These are phyloP conservation scores for Fonsecaea monophora DNA, from an alignment of 2,329 filamentous ascomycete species.

Conservation along the genomic window DNA sequence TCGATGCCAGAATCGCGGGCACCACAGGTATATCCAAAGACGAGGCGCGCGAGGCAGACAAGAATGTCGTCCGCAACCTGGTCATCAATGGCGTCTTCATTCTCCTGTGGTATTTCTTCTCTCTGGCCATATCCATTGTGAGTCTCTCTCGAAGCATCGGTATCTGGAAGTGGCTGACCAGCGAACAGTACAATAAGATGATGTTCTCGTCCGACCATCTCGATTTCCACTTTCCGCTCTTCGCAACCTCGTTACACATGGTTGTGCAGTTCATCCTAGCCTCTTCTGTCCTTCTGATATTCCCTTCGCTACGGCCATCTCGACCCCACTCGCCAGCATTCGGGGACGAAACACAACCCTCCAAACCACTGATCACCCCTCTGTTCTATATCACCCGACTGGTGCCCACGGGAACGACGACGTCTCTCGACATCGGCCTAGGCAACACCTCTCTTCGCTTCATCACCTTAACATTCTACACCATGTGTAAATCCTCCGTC, in stretches of 20 bases:
- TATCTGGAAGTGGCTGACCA: conserved; percentile 29
- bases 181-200: conserved; percentile 92
- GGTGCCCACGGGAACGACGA: conserved; percentile 88
- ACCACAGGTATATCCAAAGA: conserved; percentile 67
- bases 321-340: conserved; percentile 42
- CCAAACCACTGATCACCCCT: conserved; percentile 76
- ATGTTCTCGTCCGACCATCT: conserved; percentile 86
- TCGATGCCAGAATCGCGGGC: conserved; percentile 73
- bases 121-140: conserved; percentile 88
- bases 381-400: conserved; percentile 92
- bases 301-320: conserved; percentile 80
- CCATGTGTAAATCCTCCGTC: conserved; percentile 98
- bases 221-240: conserved; percentile 92
- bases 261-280: conserved; percentile 87
- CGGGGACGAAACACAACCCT: conserved; percentile 36
- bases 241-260: conserved; percentile 96
- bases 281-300: conserved; percentile 75
- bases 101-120: conserved; percentile 88
- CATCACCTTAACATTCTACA: conserved; percentile 96
- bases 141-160: conserved; percentile 49
- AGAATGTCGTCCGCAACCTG: conserved; percentile 71
- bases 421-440: conserved; percentile 91
- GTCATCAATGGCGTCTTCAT: conserved; percentile 82
- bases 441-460: conserved; percentile 96
- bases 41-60: conserved; percentile 73